Percentiles rank a stretch among this genome's conserved stretches.
Conservation (phyloP, 306 rosid species). For the Ormosia semicastrata region DNA sequence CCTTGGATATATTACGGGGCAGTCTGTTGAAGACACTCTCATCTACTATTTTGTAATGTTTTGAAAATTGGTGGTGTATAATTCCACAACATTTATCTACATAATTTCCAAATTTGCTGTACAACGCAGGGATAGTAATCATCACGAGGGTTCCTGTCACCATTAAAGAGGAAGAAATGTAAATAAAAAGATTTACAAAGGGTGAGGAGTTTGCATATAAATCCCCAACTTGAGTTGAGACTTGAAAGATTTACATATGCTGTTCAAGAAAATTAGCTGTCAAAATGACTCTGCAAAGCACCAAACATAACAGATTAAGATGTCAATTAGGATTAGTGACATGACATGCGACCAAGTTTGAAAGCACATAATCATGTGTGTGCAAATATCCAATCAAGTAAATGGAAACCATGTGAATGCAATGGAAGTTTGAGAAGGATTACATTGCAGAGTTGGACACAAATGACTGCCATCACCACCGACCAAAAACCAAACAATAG, state of each 20-base stretch:
- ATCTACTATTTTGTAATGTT: slow-evolving; percentile 80
- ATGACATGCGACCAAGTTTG: not conserved
- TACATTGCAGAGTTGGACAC: not conserved
- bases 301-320: slow-evolving; percentile 3
- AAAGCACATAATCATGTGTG: not conserved
- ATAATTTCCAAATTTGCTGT: slow-evolving; percentile 52
- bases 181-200: slow-evolving; percentile 1
- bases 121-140: slow-evolving; percentile 74
- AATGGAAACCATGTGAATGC: not conserved
- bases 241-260: not conserved
- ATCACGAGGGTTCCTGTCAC: slow-evolving; percentile 66
- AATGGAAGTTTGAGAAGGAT: not conserved
- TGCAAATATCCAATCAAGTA: slow-evolving; percentile 7
- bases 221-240: not conserved
- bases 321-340: not conserved
- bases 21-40: slow-evolving; percentile 71
- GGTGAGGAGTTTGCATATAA: not conserved
- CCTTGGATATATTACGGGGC: slow-evolving; percentile 57
- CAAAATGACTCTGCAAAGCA: not conserved
- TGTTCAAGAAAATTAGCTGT: not conserved
- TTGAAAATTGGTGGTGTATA: slow-evolving; percentile 70
- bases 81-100: slow-evolving; percentile 63
- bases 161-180: slow-evolving; percentile 25
- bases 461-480: not conserved
- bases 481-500: slow-evolving; percentile 2